phyloP scores from a whole-genome alignment of 805 yeast genomes.

The Ogataea salicorniae region DNA sequence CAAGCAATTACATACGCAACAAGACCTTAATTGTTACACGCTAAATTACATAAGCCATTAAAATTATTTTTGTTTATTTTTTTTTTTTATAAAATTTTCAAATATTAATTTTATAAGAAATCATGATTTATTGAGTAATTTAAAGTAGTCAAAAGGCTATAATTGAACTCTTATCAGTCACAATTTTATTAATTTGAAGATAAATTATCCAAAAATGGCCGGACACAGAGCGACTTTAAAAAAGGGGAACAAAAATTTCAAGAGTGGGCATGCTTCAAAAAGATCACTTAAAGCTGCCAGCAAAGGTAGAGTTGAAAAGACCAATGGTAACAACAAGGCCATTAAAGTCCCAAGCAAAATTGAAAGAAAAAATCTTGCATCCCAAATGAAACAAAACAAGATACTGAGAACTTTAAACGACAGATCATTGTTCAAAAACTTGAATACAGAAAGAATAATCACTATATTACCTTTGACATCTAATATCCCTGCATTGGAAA shows the following conservation, averaged over 20 bases:
- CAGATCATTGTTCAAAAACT: conserved; percentile 58
- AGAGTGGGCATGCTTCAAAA: conserved; percentile 86
- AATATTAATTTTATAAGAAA: no score
- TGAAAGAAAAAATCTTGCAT: conserved; percentile 74
- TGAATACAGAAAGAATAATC: conserved; percentile 78
- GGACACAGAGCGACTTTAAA: conserved; percentile 84
- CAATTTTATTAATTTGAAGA: background rate
- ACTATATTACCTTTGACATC: conserved; percentile 74
- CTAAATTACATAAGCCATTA: no score
- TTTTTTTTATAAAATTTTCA: no score
- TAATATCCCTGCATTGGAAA: conserved; percentile 56
- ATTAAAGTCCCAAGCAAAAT: conserved; percentile 37
- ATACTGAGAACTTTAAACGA: conserved; percentile 52
- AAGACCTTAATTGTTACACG: no score
- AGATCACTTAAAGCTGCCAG: conserved; percentile 73
- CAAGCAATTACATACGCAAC: no score
- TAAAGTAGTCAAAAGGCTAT: no score
- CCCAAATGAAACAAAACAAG: conserved; percentile 73
- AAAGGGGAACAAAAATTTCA: conserved; percentile 84
- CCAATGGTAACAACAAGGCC: conserved; percentile 33
- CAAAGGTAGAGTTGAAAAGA: conserved; percentile 86
- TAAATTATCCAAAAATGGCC: conserved; percentile 39
- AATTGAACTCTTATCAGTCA: background rate
- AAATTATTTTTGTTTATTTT: no score
- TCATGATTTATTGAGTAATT: no score